These are phyloP conservation scores for Phytophthora litchii DNA, from an alignment of 352 stramenopile genomes.

Conservation along the genomic window DNA sequence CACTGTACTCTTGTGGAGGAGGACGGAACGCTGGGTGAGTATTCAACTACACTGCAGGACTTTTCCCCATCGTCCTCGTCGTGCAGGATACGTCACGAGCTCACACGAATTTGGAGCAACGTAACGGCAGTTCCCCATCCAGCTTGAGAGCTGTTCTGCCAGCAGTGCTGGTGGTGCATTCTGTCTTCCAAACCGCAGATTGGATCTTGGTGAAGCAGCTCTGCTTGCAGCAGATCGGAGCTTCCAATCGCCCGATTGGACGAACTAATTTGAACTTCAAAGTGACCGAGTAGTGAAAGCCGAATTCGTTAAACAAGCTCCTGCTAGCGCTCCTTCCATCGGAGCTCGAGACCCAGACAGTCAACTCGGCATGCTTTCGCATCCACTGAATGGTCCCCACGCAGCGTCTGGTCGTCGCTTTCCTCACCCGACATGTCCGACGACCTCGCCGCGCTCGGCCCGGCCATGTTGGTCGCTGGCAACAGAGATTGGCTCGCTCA, in stretches of 20 bases:
- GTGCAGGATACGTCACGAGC: conserved; percentile 10
- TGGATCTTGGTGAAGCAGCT: conserved; percentile 12
- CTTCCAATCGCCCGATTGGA: conserved; percentile 36
- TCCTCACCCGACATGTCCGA: conserved; percentile 29
- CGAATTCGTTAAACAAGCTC: conserved; percentile 6
- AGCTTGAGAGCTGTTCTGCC: conserved; percentile 1
- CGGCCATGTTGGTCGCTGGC: conserved; percentile 18
- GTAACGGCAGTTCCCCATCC: conserved; percentile 5
- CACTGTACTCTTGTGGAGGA: conserved; percentile 9
- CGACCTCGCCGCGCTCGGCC: conserved; percentile 12
- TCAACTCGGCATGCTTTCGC: conserved; percentile 11
- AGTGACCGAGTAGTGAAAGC: conserved; percentile 18
- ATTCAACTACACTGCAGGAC: conserved; percentile 22
- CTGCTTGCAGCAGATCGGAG: conserved; percentile 23
- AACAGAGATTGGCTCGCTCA: conserved; percentile 14
- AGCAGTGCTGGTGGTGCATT: conserved; percentile 4
- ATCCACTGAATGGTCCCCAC: conserved; percentile 25
- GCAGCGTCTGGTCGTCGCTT: conserved; percentile 20
- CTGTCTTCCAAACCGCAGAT: conserved; percentile 33
- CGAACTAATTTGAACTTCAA: conserved; percentile 29
- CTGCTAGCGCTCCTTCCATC: not conserved
- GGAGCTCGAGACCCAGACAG: not conserved
- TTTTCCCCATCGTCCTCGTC: conserved; percentile 32
- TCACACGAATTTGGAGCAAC: conserved; percentile 16
- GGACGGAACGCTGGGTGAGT: conserved; percentile 17